Evolutionary conservation across 2,329 filamentous ascomycete species (phyloP).

Genomic region (Conoideocrella luteorostrata): DNA sequence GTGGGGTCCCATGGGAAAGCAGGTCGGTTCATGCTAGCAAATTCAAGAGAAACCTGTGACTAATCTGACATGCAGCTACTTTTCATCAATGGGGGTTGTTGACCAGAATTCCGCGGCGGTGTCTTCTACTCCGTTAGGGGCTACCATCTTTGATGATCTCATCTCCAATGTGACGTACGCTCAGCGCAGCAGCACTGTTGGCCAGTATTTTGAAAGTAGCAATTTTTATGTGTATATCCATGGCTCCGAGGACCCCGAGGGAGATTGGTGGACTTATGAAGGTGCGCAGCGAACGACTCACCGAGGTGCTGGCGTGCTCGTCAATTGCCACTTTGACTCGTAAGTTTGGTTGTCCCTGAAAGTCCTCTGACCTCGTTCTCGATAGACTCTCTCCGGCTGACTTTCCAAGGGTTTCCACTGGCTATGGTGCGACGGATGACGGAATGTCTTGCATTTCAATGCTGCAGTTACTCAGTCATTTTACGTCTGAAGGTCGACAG

Average conservation of each 20-base stretch:
- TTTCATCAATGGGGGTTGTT: neutral
- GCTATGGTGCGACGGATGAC: constrained; percentile 89
- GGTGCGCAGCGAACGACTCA: constrained; percentile 37
- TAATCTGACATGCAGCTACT: constrained; percentile 2
- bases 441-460: constrained; percentile 84
- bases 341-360: constrained; percentile 22
- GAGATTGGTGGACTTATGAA: constrained; percentile 62
- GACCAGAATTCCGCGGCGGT: no score
- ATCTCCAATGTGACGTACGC: constrained; percentile 68
- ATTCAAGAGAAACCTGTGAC: neutral
- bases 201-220: constrained; percentile 82
- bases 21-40: neutral
- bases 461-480: constrained; percentile 81
- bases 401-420: constrained; percentile 69
- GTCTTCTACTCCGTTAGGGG: constrained; percentile 21
- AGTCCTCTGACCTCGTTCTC: no score
- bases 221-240: constrained; percentile 91
- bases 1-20: constrained; percentile 21
- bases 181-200: constrained; percentile 17
- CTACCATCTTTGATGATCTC: constrained; percentile 72
- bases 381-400: neutral
- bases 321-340: constrained; percentile 91
- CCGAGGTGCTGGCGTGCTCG: constrained; percentile 70
- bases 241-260: constrained; percentile 66
- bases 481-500: constrained; percentile 63